Evolutionary conservation across 2,329 filamentous ascomycete species (phyloP).

Genomic region (Sclerotinia nivalis): DNA sequence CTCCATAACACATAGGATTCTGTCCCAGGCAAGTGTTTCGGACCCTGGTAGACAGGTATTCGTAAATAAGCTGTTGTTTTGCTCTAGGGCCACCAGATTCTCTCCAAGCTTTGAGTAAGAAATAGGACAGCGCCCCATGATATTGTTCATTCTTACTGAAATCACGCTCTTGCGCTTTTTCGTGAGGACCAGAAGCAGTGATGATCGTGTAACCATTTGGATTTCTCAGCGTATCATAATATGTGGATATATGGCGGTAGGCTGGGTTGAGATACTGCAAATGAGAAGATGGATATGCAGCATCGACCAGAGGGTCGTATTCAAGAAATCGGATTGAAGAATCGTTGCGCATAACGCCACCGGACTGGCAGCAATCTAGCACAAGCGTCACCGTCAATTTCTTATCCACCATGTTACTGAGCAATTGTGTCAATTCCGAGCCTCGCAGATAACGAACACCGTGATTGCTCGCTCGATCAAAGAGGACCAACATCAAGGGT

Average conservation of each 20-base stretch:
- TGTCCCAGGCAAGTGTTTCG: not conserved
- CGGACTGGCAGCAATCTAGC: not conserved
- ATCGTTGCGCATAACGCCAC: not conserved
- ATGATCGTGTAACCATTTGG: conserved; percentile 14
- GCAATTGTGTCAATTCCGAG: conserved; percentile 24
- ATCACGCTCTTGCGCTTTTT: not conserved
- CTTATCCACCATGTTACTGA: not conserved
- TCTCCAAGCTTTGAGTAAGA: not conserved
- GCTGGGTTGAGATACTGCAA: not conserved
- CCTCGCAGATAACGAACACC: conserved; percentile 53
- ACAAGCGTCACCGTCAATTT: not conserved
- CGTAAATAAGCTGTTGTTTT: not conserved
- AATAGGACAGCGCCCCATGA: not conserved
- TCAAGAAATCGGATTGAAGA: not conserved
- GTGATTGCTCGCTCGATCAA: conserved; percentile 7
- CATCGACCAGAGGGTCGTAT: not conserved
- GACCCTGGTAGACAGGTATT: not conserved
- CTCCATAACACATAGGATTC: not conserved
- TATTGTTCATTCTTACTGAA: not conserved
- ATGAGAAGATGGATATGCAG: not conserved
- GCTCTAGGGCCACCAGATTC: not conserved
- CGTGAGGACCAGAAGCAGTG: conserved; percentile 18
- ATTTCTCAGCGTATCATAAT: conserved; percentile 1
- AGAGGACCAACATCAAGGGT: too few relatives aligned
- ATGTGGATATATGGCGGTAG: not conserved